A percentile compares a stretch with the other conserved stretches of the same genome.
These are phyloP conservation scores for Simplicillium sp. DNA, from an alignment of 2,329 filamentous ascomycete species.

Conservation along the genomic window DNA sequence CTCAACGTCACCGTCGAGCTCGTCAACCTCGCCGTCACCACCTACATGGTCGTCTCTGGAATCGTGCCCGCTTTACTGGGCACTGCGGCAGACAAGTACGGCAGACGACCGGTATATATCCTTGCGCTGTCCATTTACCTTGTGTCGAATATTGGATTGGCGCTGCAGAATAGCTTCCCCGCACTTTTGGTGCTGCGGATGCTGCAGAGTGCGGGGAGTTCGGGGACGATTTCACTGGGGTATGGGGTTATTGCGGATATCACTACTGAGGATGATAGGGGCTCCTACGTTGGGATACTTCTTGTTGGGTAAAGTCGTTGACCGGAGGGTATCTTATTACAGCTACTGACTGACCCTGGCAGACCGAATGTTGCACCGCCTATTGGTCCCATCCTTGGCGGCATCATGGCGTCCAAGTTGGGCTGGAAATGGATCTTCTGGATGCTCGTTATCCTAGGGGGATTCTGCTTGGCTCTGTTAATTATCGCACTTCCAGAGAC, in stretches of 20 bases:
- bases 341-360: too few relatives aligned
- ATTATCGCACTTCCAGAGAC: conserved; percentile 28
- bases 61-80: conserved; percentile 31
- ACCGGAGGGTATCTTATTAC: too few relatives aligned
- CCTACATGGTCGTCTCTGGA: conserved; percentile 33
- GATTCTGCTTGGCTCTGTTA: conserved; percentile 23
- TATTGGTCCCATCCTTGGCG: conserved; percentile 34
- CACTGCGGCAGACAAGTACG: conserved; percentile 25
- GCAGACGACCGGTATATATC: conserved; percentile 7
- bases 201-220: conserved; percentile 5
- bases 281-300: not conserved
- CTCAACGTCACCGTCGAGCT: conserved; percentile 13
- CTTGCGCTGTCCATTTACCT: conserved; percentile 5
- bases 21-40: conserved; percentile 27
- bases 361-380: not conserved
- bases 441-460: conserved; percentile 30
- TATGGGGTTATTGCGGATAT: not conserved
- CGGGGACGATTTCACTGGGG: not conserved
- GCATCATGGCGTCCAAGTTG: conserved; percentile 31
- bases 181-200: conserved; percentile 5
- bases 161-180: conserved; percentile 5
- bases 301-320: not conserved
- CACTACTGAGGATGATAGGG: not conserved
- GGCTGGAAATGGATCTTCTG: conserved; percentile 30
- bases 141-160: conserved; percentile 8